phyloP scores from a whole-genome alignment of 2,329 filamentous ascomycete species.

The Magnaporthiopsis poae region DNA sequence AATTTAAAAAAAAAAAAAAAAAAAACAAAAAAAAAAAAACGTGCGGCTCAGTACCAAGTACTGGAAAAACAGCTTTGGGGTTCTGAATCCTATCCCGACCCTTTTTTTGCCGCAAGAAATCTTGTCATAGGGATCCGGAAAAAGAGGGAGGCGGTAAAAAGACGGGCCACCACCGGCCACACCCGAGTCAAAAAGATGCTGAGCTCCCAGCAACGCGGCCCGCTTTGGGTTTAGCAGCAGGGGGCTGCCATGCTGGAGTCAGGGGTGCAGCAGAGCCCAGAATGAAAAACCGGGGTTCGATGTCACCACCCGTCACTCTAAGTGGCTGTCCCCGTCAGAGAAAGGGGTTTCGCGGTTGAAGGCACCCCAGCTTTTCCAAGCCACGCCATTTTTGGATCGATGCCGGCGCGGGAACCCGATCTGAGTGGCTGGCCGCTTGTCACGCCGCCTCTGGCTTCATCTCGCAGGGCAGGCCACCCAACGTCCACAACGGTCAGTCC shows the following conservation, averaged over 20 bases:
- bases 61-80: background rate
- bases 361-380: background rate
- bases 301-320: conserved; percentile 1
- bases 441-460: conserved; percentile 1
- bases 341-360: background rate
- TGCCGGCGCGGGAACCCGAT: background rate
- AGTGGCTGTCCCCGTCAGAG: conserved; percentile 2
- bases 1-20: background rate
- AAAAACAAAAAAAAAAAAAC: background rate
- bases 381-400: background rate
- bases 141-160: conserved; percentile 2
- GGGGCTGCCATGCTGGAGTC: conserved; percentile 1
- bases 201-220: background rate
- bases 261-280: conserved; percentile 6
- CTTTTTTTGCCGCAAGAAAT: background rate
- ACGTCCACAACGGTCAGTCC: background rate
- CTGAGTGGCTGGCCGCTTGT: conserved; percentile 1
- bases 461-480: background rate
- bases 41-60: conserved; percentile 3
- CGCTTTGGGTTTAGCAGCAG: background rate
- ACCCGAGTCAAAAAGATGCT: background rate
- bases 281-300: conserved; percentile 4
- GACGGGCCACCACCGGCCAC: background rate
- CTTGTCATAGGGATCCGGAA: background rate
- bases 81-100: background rate